Conservation (phyloP, 257 asterid genomes). For the Solanum commersonii region DNA sequence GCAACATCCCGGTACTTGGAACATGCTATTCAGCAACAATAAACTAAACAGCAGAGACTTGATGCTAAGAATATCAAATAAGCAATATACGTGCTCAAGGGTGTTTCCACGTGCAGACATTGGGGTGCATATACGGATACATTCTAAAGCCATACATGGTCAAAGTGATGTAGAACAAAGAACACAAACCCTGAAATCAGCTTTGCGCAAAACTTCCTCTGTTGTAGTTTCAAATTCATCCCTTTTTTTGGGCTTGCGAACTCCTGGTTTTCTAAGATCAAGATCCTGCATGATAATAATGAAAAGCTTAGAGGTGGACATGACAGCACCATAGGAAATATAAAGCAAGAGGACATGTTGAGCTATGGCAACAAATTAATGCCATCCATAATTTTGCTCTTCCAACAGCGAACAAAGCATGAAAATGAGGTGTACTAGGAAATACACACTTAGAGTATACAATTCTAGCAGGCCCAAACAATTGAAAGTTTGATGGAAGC, state of each 20-base stretch:
- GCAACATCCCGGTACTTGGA: background rate
- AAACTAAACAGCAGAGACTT: background rate
- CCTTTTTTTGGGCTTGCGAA: constrained; percentile 45
- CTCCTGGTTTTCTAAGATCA: constrained; percentile 66
- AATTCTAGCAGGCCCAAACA: background rate
- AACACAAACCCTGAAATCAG: constrained; percentile 90
- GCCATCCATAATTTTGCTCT: background rate
- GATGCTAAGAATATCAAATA: background rate
- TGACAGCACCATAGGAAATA: constrained; percentile 5
- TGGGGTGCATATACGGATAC: background rate
- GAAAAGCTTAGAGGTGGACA: constrained; percentile 1
- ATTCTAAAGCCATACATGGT: background rate
- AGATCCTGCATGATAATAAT: constrained; percentile 52
- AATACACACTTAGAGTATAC: background rate
- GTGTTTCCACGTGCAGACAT: background rate
- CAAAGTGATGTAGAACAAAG: background rate
- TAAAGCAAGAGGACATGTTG: background rate
- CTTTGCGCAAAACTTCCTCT: constrained; percentile 62
- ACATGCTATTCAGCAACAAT: background rate
- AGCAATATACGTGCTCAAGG: background rate
- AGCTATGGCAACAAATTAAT: background rate
- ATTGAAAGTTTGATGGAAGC: background rate
- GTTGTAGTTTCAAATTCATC: constrained; percentile 67
- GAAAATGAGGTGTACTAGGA: background rate
- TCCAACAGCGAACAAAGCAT: background rate